These are phyloP conservation scores for Petasospora rhodanensis DNA, from an alignment of 1,139 yeast genomes.

Conservation along the genomic window DNA sequence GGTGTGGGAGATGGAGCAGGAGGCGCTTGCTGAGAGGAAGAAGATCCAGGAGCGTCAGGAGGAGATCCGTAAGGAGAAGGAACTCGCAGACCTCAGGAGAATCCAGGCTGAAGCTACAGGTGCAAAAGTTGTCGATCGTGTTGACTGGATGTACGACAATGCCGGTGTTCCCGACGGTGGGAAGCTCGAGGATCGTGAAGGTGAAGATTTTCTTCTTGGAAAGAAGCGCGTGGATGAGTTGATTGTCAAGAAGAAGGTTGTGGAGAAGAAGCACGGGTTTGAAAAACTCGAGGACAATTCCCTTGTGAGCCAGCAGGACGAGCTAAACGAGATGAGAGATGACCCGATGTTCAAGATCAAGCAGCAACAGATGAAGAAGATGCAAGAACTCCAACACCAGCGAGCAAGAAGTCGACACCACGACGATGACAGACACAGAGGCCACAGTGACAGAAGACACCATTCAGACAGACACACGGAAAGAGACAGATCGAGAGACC, in stretches of 20 bases:
- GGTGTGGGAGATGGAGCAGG: slow-evolving; percentile 83
- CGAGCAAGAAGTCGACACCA: background rate
- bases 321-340: slow-evolving; percentile 31
- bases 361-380: slow-evolving; percentile 35
- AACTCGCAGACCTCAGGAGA: slow-evolving; percentile 52
- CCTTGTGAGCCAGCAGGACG: slow-evolving; percentile 22
- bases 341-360: slow-evolving; percentile 55
- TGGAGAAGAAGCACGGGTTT: slow-evolving; percentile 18
- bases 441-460: too few species aligned
- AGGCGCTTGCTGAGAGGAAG: slow-evolving; percentile 65
- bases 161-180: slow-evolving; percentile 24
- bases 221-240: slow-evolving; percentile 41
- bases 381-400: slow-evolving; percentile 7
- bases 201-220: slow-evolving; percentile 48
- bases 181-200: slow-evolving; percentile 24
- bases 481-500: too few species aligned
- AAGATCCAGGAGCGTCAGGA: slow-evolving; percentile 59
- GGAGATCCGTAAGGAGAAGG: slow-evolving; percentile 63
- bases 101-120: slow-evolving; percentile 45
- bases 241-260: slow-evolving; percentile 18
- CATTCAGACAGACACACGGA: too few species aligned
- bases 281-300: slow-evolving; percentile 15
- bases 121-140: slow-evolving; percentile 42
- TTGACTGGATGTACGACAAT: slow-evolving; percentile 87
- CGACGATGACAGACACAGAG: background rate